Percentiles rank a stretch among this genome's conserved stretches.
phyloP scores from a whole-genome alignment of 768 basidiomycete species.

The Lentinula sp. region DNA sequence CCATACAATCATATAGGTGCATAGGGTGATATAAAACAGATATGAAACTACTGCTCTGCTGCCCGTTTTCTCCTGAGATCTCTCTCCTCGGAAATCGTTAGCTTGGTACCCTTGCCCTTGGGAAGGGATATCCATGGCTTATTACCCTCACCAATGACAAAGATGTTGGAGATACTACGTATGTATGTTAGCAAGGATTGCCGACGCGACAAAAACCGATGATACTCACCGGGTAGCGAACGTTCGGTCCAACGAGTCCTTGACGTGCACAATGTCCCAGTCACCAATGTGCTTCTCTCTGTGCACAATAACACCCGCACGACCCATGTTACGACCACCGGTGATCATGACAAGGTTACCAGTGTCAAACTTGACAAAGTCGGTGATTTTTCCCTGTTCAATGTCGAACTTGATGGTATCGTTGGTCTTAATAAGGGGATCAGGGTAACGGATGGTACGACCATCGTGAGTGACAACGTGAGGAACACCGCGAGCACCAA shows the following conservation, averaged over 20 bases:
- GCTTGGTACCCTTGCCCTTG: constrained; percentile 96
- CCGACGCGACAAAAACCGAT: neutral
- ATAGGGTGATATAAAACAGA: neutral
- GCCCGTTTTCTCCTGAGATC: constrained; percentile 85
- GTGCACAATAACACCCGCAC: constrained; percentile 93
- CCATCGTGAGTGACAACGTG: constrained; percentile 99
- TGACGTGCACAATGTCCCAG: constrained; percentile 98
- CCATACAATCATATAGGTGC: constrained; percentile 9
- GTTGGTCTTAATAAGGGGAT: constrained; percentile 91
- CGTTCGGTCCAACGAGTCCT: constrained; percentile 90
- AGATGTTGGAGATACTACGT: constrained; percentile 88
- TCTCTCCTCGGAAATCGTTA: constrained; percentile 95
- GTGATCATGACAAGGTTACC: constrained; percentile 98
- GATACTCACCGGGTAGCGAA: constrained; percentile 92
- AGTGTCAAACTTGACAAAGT: constrained; percentile 93
- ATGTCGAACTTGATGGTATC: constrained; percentile 98
- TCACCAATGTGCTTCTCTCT: constrained; percentile 97
- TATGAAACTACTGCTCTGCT: constrained; percentile 51
- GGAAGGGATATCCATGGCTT: constrained; percentile 98
- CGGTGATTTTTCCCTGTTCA: constrained; percentile 87
- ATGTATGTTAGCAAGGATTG: neutral
- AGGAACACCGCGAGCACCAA: constrained; percentile 92
- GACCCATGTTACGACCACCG: constrained; percentile 99
- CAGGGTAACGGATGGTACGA: constrained; percentile 99
- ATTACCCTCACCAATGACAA: constrained; percentile 91